A percentile compares a stretch with the other conserved stretches of the same genome.
phyloP scores from a whole-genome alignment of 331 rosid genomes.

The Malus hybrid region DNA sequence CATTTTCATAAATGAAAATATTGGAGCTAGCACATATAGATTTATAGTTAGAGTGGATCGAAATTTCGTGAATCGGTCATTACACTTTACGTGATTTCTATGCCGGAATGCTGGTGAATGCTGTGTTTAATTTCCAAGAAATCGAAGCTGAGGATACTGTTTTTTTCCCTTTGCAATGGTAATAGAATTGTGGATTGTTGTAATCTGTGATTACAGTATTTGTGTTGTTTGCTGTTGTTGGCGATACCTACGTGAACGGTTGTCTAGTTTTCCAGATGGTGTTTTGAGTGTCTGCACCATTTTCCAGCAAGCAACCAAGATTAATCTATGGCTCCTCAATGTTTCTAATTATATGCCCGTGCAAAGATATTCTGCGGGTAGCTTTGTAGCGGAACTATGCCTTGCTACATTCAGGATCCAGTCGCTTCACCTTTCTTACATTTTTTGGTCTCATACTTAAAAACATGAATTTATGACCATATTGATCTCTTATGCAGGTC shows the following conservation, averaged over 20 bases:
- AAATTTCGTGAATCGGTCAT: neutral
- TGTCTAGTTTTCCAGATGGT: slow-evolving; percentile 32
- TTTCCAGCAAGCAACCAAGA: slow-evolving; percentile 42
- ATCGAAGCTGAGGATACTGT: neutral
- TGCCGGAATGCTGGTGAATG: neutral
- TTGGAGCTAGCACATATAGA: neutral
- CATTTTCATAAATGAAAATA: neutral
- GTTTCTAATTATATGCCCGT: neutral
- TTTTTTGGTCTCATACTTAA: neutral
- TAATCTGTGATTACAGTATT: neutral
- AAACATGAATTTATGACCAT: neutral
- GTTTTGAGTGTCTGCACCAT: slow-evolving; percentile 24
- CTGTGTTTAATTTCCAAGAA: neutral
- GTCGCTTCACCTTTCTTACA: neutral
- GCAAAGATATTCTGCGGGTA: neutral
- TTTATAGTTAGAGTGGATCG: neutral
- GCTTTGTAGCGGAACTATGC: slow-evolving; percentile 1
- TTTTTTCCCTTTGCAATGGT: neutral
- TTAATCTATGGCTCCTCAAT: slow-evolving; percentile 9
- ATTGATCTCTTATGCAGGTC: slow-evolving; percentile 26
- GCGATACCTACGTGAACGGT: slow-evolving; percentile 8
- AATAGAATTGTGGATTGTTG: neutral
- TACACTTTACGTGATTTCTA: neutral
- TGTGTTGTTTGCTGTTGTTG: neutral
- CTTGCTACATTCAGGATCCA: neutral